phyloP scores from a whole-genome alignment of 345 rosid species.

The Salix brachista region DNA sequence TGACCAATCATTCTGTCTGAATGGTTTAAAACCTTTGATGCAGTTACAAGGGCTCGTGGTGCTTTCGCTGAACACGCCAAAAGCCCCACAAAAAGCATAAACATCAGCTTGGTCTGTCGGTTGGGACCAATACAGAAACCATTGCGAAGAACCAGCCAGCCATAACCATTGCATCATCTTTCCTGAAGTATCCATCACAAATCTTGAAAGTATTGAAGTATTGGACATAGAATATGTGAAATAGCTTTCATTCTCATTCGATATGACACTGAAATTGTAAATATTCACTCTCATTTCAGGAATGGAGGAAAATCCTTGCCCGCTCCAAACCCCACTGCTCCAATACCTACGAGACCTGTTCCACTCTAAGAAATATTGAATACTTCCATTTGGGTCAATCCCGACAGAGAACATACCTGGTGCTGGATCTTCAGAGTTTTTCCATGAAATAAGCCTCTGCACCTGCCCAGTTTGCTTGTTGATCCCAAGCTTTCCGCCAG shows the following conservation, averaged over 20 bases:
- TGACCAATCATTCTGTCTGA: neutral
- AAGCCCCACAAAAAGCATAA: conserved; percentile 15
- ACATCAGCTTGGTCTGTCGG: conserved; percentile 14
- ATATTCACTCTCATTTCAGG: conserved; percentile 27
- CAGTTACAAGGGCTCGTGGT: conserved; percentile 1
- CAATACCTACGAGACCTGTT: conserved; percentile 1
- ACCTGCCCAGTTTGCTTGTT: conserved; percentile 3
- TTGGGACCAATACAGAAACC: conserved; percentile 1
- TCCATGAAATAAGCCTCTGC: conserved; percentile 23
- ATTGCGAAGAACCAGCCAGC: neutral
- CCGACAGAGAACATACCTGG: conserved; percentile 25
- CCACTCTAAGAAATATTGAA: conserved; percentile 11
- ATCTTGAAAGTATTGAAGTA: conserved; percentile 5
- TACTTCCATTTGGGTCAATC: conserved; percentile 11
- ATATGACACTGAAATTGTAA: conserved; percentile 17
- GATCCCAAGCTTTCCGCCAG: conserved; percentile 21
- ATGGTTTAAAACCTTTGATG: conserved; percentile 9
- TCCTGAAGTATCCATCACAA: neutral
- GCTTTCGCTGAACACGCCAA: conserved; percentile 5
- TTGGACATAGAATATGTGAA: conserved; percentile 29
- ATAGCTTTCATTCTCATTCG: conserved; percentile 28
- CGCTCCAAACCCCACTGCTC: conserved; percentile 23
- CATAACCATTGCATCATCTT: neutral
- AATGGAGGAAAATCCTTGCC: conserved; percentile 3
- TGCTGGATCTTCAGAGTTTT: conserved; percentile 22